Base-by-base conservation (phyloP, 1,139 yeast genomes). In the Debaryomycetaceae sp. region DNA sequence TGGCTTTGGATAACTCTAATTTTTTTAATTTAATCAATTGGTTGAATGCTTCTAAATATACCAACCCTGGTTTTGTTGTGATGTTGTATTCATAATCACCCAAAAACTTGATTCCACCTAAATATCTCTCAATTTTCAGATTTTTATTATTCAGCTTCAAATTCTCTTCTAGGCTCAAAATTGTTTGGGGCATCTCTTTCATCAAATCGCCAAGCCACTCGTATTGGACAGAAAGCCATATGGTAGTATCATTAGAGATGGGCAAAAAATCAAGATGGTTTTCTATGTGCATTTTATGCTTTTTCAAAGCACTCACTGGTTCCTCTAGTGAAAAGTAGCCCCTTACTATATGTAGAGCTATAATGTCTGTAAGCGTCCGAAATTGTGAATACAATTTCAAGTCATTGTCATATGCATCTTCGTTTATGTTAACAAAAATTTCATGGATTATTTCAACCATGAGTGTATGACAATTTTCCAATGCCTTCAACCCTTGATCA, bases 341-440 rank as follows among this genome's bases (percentile, higher is more conserved):
- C 45, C 86, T 70, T 4, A 79, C 78, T 11, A 85, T 79, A 49
- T 83, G 86, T 41, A 83, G 70, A 0, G 85, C 83, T 6, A 78
- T 55, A 2, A 76, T 55, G 55, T 87, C 95, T 8, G 84, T 58
- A 35, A 83, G 59, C 11, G 55, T 54, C 34, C 87, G 58, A 6
- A 73, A 52, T 40, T 69, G 72, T 1, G 15, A 32, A 36, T 61
- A 63, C 4, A 70, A 42, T 11, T 47, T 45, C 7, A 46, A 34
- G 42, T 72, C 76, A 42, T 66, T 73, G 2, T 42, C 46, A 0
- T 63, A 55, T 2, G 60, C 34, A 6, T 45, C 47, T 3, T 51
- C 34, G 22, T 50, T 39, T 34, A 38, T 45, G 34, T 42, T 51
- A 35, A 48, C 41, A 24, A 48, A 55, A 28, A 50, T 54, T 4